These are phyloP conservation scores for Bondarzewia mesenterica DNA, from an alignment of 1,284 basidiomycete genomes.

Conservation along the genomic window DNA sequence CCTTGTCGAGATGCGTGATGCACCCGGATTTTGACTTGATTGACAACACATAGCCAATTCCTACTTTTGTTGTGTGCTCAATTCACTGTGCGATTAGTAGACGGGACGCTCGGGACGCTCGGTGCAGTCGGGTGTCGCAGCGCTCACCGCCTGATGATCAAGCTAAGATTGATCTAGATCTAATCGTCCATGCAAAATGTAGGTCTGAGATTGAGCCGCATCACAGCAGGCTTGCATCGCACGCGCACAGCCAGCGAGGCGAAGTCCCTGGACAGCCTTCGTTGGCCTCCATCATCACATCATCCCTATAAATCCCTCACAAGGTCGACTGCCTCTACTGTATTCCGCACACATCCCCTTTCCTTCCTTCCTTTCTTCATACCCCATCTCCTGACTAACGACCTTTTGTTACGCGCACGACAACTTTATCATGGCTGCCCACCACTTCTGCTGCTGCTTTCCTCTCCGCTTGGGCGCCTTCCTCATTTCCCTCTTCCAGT, in stretches of 20 bases:
- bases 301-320: neutral
- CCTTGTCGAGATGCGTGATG: no score
- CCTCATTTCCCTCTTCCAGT: constrained; percentile 12
- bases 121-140: neutral
- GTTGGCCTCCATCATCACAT: neutral
- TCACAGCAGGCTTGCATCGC: neutral
- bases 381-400: neutral
- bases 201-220: no score
- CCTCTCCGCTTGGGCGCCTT: constrained; percentile 14
- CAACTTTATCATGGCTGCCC: constrained; percentile 8
- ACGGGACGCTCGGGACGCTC: neutral
- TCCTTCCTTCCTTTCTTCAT: no score
- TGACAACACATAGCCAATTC: no score
- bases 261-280: neutral
- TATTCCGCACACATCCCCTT: no score
- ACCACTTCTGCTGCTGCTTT: constrained; percentile 11
- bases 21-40: no score
- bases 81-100: no score
- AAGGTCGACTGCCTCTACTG: no score
- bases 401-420: neutral
- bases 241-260: neutral
- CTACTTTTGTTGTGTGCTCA: no score
- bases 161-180: no score
- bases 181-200: no score
- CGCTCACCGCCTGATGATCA: no score